These are phyloP conservation scores for Aegilops sharonensis DNA, from an alignment of 176 grass and related monocot species.

Conservation along the genomic window DNA sequence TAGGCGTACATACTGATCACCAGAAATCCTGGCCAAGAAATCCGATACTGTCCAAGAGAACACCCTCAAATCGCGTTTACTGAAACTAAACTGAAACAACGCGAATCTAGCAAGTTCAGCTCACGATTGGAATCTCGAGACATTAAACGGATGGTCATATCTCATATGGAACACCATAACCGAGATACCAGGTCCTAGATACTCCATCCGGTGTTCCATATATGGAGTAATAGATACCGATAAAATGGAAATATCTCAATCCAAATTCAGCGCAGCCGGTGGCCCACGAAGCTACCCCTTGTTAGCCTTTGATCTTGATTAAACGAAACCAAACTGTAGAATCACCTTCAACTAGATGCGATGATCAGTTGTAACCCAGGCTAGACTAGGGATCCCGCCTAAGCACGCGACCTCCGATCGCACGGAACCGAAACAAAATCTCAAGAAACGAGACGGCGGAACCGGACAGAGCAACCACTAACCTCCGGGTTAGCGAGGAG, in stretches of 20 bases:
- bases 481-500: constrained; percentile 46
- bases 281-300: not conserved
- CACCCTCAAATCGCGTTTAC: not conserved
- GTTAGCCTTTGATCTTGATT: too few species aligned
- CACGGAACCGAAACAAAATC: too few species aligned
- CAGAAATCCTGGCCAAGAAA: not conserved
- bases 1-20: not conserved
- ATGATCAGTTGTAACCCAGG: too few species aligned
- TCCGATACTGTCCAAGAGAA: not conserved
- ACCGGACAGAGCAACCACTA: not conserved
- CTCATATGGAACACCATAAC: not conserved
- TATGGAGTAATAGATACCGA: too few species aligned
- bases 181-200: not conserved
- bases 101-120: not conserved
- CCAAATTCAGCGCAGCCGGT: not conserved
- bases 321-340: too few species aligned
- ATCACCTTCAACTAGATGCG: too few species aligned
- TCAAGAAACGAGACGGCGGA: not conserved
- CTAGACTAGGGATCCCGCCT: not conserved
- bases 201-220: not conserved
- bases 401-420: not conserved
- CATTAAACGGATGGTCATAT: too few species aligned
- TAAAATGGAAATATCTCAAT: not conserved
- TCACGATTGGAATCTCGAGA: not conserved
- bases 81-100: not conserved